These are phyloP conservation scores for Yamadazyma phyllophila DNA, from an alignment of 805 yeast genomes.

Conservation along the genomic window DNA sequence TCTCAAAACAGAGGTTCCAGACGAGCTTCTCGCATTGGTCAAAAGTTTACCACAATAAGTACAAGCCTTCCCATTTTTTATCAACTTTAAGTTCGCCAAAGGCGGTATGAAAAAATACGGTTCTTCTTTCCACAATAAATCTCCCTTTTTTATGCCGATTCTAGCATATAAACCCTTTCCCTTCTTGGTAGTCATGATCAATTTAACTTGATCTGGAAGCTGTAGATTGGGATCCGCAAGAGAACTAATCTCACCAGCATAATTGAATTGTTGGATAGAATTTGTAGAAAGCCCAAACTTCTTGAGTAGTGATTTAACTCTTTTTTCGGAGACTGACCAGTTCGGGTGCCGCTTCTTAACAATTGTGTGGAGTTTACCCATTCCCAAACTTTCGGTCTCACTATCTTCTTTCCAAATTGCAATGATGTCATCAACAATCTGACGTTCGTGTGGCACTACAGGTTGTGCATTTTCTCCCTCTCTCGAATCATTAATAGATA, in stretches of 20 bases:
- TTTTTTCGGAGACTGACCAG: conserved; percentile 64
- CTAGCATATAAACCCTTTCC: conserved; percentile 65
- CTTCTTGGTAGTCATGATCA: conserved; percentile 48
- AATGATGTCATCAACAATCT: conserved; percentile 59
- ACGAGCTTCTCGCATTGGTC: conserved; percentile 15
- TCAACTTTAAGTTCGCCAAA: conserved; percentile 58
- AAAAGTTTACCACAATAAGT: conserved; percentile 65
- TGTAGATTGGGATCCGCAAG: conserved; percentile 44
- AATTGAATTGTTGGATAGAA: conserved; percentile 39
- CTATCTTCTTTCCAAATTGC: conserved; percentile 69
- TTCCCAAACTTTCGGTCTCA: conserved; percentile 54
- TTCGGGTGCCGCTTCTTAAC: conserved; percentile 51
- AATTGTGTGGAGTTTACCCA: conserved; percentile 49
- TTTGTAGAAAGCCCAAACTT: conserved; percentile 49
- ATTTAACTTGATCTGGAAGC: conserved; percentile 43
- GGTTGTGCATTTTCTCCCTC: conserved; percentile 20
- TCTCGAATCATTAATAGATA: conserved; percentile 34
- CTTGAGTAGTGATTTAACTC: conserved; percentile 53
- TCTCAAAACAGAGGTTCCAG: conserved; percentile 30
- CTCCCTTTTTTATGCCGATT: conserved; percentile 46
- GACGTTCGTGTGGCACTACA: conserved; percentile 54
- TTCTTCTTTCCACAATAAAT: conserved; percentile 58
- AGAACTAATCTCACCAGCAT: conserved; percentile 54
- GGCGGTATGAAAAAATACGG: conserved; percentile 65
- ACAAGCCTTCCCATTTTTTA: conserved; percentile 65